Base-by-base conservation (phyloP, 139 green algal genomes). In the Spirogloea muscicola region DNA sequence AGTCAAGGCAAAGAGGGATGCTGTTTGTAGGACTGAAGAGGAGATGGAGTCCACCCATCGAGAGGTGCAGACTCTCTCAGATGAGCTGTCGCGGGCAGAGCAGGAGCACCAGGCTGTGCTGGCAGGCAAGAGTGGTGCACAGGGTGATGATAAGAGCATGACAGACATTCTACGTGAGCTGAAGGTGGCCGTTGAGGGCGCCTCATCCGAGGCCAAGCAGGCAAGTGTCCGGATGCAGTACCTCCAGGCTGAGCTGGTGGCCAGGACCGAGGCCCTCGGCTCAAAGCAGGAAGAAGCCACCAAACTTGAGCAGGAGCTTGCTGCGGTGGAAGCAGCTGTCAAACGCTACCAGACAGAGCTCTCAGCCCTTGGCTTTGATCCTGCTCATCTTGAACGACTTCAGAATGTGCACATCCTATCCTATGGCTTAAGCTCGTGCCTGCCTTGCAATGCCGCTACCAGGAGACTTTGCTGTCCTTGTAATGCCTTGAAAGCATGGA, bases 231-330 rank as follows among this genome's bases (percentile, higher is more conserved):
- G 81, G 27, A 78, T 76, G 4, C 92, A 92, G 83, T 91, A 95
- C 68, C 59, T 91, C 3, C 59, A 80, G 46, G 95, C 95, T 84
- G 87, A 96, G 77, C 77, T 97, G 51, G 77, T 57, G 29, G 85
- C 87, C 58, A 80, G 89, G 75, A 66, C 76, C 29, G 93, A 92
- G 82, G 69, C 67, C 29, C 71, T 93, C 34, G 81, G 79, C 5
- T 62, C 81, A 21, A 95, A 94, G 82, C 70, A 93, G 64, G 90
- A 92, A 71, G 91, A 94, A 70, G 87, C 84, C 1, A 49, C 18
- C 21, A 38, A 42, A 34, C 16, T 71, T 5, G 33, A 75, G 21
- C 81, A 81, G 60, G 82, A 92, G 43, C 80, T 96, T 43, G 74
- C 4, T 10, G 63, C 5, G 18, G 44, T 79, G 38, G 43, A 31